These are phyloP conservation scores for Sistotremastrum niveocremeum DNA, from an alignment of 768 basidiomycete genomes.

Conservation along the genomic window DNA sequence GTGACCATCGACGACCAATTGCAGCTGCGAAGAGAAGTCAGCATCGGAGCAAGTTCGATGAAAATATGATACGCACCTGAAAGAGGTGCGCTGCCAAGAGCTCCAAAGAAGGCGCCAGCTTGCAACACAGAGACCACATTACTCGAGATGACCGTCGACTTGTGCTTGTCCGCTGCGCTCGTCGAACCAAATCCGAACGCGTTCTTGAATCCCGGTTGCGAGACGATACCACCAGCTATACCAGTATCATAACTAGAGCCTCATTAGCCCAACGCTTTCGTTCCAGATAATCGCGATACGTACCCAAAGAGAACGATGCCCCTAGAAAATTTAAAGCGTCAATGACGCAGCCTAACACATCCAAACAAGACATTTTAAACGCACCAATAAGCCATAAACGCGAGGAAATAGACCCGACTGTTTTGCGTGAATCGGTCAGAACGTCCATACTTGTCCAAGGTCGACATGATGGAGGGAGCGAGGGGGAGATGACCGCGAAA, in stretches of 20 bases:
- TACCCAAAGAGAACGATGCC: too few relatives aligned
- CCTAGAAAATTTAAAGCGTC: too few relatives aligned
- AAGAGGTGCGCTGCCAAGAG: conserved; percentile 55
- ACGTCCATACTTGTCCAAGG: too few relatives aligned
- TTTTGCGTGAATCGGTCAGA: too few relatives aligned
- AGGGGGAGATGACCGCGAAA: too few relatives aligned
- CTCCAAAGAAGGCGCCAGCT: conserved; percentile 82
- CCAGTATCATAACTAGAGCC: conserved; percentile 26
- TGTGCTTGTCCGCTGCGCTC: conserved; percentile 25
- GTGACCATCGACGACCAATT: conserved; percentile 53
- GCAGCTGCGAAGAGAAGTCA: conserved; percentile 24
- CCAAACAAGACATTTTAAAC: too few relatives aligned
- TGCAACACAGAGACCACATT: conserved; percentile 83
- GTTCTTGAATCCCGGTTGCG: conserved; percentile 41
- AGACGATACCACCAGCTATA: conserved; percentile 56
- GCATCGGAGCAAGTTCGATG: not conserved
- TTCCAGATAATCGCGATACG: too few relatives aligned
- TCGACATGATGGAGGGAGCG: too few relatives aligned
- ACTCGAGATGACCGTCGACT: conserved; percentile 46
- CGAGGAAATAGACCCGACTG: too few relatives aligned
- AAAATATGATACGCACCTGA: conserved; percentile 32
- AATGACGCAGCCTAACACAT: too few relatives aligned
- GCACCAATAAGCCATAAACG: too few relatives aligned
- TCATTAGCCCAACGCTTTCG: too few relatives aligned
- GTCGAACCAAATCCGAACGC: conserved; percentile 45